A percentile compares a stretch with the other conserved stretches of the same genome.
These are phyloP conservation scores for Chloranthus sessilifolius DNA, from an alignment of 164 flowering plant species.

Conservation along the genomic window DNA sequence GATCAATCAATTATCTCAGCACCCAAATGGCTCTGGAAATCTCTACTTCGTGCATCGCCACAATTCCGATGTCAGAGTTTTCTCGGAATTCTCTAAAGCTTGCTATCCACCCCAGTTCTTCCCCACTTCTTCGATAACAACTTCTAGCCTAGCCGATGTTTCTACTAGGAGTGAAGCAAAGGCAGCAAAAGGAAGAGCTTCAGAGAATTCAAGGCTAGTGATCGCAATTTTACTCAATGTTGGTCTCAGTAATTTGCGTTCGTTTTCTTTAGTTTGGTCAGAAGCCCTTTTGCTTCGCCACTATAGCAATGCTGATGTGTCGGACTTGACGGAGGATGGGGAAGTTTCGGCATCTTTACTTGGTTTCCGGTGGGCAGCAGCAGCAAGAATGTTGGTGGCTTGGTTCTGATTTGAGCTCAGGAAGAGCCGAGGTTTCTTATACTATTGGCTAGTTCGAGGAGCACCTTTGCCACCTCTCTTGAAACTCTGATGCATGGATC, in stretches of 20 bases:
- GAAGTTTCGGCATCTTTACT: slow-evolving; percentile 19
- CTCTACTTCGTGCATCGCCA: no score
- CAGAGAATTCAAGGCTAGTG: slow-evolving; percentile 86
- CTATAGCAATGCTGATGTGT: slow-evolving; percentile 40
- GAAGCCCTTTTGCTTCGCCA: slow-evolving; percentile 41
- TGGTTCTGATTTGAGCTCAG: slow-evolving; percentile 45
- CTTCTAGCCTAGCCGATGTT: slow-evolving; percentile 76
- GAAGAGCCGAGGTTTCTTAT: slow-evolving; percentile 60
- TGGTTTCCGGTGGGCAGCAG: slow-evolving; percentile 26
- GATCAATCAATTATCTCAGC: no score
- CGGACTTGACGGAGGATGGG: slow-evolving; percentile 51
- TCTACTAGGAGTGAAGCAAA: slow-evolving; percentile 93
- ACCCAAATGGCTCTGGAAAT: no score
- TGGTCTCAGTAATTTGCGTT: slow-evolving; percentile 44
- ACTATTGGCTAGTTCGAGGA: slow-evolving; percentile 63
- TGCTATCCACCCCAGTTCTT: slow-evolving; percentile 68
- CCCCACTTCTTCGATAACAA: slow-evolving; percentile 74
- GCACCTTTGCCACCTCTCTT: slow-evolving; percentile 57
- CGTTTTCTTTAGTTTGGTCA: slow-evolving; percentile 17
- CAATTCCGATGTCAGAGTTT: slow-evolving; percentile 27
- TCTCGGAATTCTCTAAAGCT: slow-evolving; percentile 44
- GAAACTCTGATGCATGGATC: slow-evolving; percentile 65
- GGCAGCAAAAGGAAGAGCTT: slow-evolving; percentile 93
- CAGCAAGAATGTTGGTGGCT: slow-evolving; percentile 29
- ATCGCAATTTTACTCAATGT: slow-evolving; percentile 64